Evolutionary conservation across 352 stramenopile genomes (phyloP), one percentile per base, ranked within the genome.

Genomic region (Phytophthora sansomeana): DNA sequence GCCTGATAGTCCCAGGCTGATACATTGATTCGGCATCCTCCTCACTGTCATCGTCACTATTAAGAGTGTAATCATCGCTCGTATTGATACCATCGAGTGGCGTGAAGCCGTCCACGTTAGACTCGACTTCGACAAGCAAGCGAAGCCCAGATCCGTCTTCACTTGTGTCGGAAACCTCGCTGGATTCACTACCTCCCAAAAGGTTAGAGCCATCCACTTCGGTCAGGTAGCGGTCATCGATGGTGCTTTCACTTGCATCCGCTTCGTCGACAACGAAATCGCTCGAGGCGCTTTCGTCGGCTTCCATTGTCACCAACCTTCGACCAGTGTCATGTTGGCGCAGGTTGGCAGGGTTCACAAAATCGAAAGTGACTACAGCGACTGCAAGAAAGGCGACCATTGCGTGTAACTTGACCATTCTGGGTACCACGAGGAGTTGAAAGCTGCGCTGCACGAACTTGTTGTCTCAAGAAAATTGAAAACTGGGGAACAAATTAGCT

Each of bases 261-360:
- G 19, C 9, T 42, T 57, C 35, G 17, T 14, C 42, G 21, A 35
- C 21, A 13, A 69, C 7, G 35, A 69, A 59, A 28, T 65, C 54
- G 16, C 9, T 35, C 17, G 62, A 64, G 13, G n/a, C 48, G n/a
- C 48, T 66, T n/a, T 66, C 63, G 21, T 41, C 61, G n/a, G 39
- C 19, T 14, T 66, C 47, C 13, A 43, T 32, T 29, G 14, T 41
- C n/a, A 29, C 16, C 30, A 70, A 60, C 26, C 43, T n/a, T 0
- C 48, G 63, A 13, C 13, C n/a, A 6, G 24, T 35, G 13, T 61
- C 38, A 28, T 57, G 19, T 7, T 58, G 49, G 29, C 63, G 56
- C 19, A 72, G 33, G n/a, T 67, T 62, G n/a, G 6, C 21, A n/a
- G 63, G 32, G 0, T 46, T 29, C 10, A 56, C 42, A 43, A n/a